These are phyloP conservation scores for Aspergillus taichungensis DNA, from an alignment of 495 filamentous ascomycete genomes.

Conservation along the genomic window DNA sequence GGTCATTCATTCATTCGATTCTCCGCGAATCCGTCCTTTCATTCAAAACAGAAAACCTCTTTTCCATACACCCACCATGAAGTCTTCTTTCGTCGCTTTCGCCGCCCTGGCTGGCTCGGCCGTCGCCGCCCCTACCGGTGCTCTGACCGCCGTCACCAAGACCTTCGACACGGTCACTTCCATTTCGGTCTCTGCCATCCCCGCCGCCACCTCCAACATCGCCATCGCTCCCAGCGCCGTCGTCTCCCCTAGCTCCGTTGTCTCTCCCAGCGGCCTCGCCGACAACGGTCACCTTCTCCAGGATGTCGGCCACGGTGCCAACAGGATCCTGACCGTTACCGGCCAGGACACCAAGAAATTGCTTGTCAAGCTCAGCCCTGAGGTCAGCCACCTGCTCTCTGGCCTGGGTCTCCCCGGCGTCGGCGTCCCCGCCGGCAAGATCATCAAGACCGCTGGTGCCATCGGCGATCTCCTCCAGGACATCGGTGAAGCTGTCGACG, in stretches of 20 bases:
- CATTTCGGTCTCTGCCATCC: not conserved
- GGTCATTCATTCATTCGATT: no score
- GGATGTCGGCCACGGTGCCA: constrained; percentile 21
- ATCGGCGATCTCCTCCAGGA: constrained; percentile 26
- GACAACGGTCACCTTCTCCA: constrained; percentile 19
- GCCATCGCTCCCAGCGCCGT: constrained; percentile 8
- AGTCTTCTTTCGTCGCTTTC: constrained; percentile 3
- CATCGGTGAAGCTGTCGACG: constrained; percentile 14
- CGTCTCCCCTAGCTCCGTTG: constrained; percentile 15
- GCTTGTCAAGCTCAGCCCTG: constrained; percentile 16
- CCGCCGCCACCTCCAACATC: no score
- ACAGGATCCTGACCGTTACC: constrained; percentile 14
- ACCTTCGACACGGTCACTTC: constrained; percentile 19
- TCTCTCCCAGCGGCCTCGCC: constrained; percentile 15
- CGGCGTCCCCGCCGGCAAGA: constrained; percentile 12
- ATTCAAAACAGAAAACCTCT: no score
- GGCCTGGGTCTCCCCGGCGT: constrained; percentile 17
- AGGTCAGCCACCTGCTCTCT: constrained; percentile 13
- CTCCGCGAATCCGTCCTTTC: no score
- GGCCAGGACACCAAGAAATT: constrained; percentile 15
- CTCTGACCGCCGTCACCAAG: constrained; percentile 3
- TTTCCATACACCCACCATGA: no score
- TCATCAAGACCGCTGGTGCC: constrained; percentile 15
- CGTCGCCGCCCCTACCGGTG: constrained; percentile 16
- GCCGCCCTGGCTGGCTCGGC: constrained; percentile 16